Evolutionary conservation across 2,329 filamentous ascomycete genomes (phyloP), one percentile per base, ranked within the genome.

Genomic region (Ophioceras dolichostomum): DNA sequence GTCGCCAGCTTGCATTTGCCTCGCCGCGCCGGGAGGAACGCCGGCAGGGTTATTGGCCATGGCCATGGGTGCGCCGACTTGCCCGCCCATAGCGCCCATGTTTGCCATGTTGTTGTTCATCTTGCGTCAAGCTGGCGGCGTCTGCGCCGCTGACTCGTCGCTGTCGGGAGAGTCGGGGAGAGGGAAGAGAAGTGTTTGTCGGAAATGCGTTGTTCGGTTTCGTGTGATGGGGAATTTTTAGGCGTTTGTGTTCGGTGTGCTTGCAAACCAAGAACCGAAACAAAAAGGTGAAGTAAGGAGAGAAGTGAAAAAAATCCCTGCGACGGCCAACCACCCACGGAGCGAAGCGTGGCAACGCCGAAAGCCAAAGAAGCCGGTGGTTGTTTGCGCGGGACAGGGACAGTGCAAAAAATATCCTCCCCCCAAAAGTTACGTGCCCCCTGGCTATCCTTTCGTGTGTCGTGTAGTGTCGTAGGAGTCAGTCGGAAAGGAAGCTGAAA

Each of bases 31-130:
- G 28, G 56, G 57, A 13, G 51, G 57, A 30, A 47, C 49, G 22
- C 54, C 42, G 28, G 50, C 56, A 52, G 67, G 62, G 52, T 76
- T 79, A 54, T 73, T 76, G 76, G 80, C 81, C 70, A 80, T 79
- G 52, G 70, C 70, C 53, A 77, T 73, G 24, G 70, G 68, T 39
- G 64, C 65, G 47, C 77, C 78, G 42, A 81, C 76, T 37, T 76
- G 74, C 33, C 73, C 76, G 42, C 76, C 78, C 72, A 80, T 76
- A 56, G 71, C 66, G 54, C 69, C 74, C 74, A 85, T 83, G 53
- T 67, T 71, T 53, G 69, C 70, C 77, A 86, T 83, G 53, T 73
- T 67, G 63, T 73, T 79, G 65, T 73, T 79, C 70, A 76, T 75
- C 49, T 54, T 37, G 17, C n/a, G 18, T 28, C 26, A 12, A 31